phyloP scores from a whole-genome alignment of 2,329 filamentous ascomycete genomes.

The Colletotrichum sp. region DNA sequence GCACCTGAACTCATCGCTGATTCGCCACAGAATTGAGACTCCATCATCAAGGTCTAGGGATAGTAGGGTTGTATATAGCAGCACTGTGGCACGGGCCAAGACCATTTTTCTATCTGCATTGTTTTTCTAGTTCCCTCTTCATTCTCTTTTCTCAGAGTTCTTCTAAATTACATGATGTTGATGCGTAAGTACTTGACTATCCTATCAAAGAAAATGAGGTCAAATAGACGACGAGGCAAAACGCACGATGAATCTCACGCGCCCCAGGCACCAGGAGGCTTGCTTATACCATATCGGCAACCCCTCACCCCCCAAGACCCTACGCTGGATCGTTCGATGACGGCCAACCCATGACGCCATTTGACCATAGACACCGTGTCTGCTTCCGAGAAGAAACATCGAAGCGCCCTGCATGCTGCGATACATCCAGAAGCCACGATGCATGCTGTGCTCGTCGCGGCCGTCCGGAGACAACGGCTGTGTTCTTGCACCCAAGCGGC shows the following conservation, averaged over 20 bases:
- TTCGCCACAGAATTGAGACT: not conserved
- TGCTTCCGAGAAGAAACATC: not conserved
- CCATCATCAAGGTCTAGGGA: not conserved
- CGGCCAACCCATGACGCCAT: not conserved
- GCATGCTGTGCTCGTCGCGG: not conserved
- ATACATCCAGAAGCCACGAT: not conserved
- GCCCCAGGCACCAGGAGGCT: not conserved
- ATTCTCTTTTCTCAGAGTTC: not conserved
- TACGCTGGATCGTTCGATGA: not conserved
- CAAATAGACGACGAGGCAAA: not conserved
- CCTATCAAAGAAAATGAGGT: not conserved
- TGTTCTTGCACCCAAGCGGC: not conserved
- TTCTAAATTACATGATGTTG: not conserved
- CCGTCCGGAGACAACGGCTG: not conserved
- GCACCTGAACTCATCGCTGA: not conserved
- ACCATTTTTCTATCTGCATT: not conserved
- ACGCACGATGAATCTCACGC: not conserved
- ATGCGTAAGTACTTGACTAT: not conserved
- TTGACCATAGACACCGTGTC: not conserved
- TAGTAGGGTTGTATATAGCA: not conserved
- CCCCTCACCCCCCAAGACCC: not conserved
- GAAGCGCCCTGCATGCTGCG: not conserved
- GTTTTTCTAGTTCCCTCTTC: not conserved
- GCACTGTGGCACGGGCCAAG: not conserved
- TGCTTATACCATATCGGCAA: not conserved